Evolutionary conservation across 2,329 filamentous ascomycete genomes (phyloP).

Genomic region (Cladosporium phlei): DNA sequence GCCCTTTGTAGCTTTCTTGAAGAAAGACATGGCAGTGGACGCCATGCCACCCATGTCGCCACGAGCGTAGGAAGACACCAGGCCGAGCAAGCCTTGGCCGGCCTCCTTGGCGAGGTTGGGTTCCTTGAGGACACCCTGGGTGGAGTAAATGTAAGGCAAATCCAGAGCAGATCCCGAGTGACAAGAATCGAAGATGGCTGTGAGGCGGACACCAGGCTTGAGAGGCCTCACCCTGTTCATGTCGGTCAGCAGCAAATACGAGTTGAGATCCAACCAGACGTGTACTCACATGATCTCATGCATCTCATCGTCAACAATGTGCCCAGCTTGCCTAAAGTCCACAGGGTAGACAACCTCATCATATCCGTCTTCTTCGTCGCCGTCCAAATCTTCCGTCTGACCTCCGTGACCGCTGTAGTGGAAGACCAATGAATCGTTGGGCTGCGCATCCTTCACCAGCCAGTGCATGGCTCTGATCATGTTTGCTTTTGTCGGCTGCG

Average conservation of each 20-base stretch:
- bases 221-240: conserved; percentile 60
- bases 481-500: conserved; percentile 92
- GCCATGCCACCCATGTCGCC: conserved; percentile 82
- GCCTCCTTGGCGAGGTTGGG: conserved; percentile 77
- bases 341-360: conserved; percentile 82
- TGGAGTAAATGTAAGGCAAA: conserved; percentile 74
- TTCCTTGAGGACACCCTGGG: conserved; percentile 74
- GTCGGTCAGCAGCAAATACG: conserved; percentile 17
- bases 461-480: conserved; percentile 96
- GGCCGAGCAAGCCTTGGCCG: conserved; percentile 63
- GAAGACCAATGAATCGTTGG: conserved; percentile 95
- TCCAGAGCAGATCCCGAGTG: conserved; percentile 75
- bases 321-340: conserved; percentile 72
- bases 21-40: conserved; percentile 71
- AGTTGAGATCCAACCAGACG: neutral
- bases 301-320: conserved; percentile 81
- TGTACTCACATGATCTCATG: conserved; percentile 59
- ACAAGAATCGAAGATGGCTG: conserved; percentile 77
- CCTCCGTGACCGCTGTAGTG: conserved; percentile 89
- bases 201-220: conserved; percentile 74
- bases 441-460: conserved; percentile 87
- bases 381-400: conserved; percentile 74
- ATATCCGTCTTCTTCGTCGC: conserved; percentile 75
- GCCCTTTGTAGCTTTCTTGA: conserved; percentile 81
- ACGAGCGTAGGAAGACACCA: conserved; percentile 72